Evolutionary conservation across 306 rosid genomes (phyloP).

Genomic region (Casuarina equisetifolia): DNA sequence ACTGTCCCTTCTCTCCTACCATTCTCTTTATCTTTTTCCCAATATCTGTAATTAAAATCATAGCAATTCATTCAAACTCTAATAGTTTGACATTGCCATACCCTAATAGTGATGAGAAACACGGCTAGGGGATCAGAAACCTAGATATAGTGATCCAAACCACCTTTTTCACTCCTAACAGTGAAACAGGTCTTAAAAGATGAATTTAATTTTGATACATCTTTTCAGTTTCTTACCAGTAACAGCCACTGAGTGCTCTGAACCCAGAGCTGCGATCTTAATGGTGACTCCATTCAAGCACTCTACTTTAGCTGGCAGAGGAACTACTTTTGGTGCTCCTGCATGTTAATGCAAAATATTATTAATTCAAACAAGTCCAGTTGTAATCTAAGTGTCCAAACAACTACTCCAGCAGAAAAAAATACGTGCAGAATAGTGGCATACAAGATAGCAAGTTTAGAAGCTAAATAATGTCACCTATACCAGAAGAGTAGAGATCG

Average conservation of each 20-base stretch:
- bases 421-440: constrained; percentile 3
- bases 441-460: constrained; percentile 1
- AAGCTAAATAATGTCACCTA: constrained; percentile 4
- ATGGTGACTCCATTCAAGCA: constrained; percentile 74
- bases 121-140: neutral
- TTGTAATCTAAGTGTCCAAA: constrained; percentile 15
- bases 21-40: too few relatives aligned
- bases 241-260: constrained; percentile 84
- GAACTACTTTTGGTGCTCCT: constrained; percentile 65
- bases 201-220: neutral
- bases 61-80: too few relatives aligned
- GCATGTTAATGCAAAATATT: constrained; percentile 26
- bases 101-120: neutral
- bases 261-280: constrained; percentile 78
- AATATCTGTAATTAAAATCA: too few relatives aligned
- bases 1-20: too few relatives aligned
- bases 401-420: constrained; percentile 12
- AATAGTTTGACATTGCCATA: neutral
- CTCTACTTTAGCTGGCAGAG: constrained; percentile 77
- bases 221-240: constrained; percentile 53
- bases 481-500: constrained; percentile 26
- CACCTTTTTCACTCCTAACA: neutral
- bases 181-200: neutral
- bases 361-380: constrained; percentile 22
- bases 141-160: neutral